Percentiles rank a stretch among this genome's conserved stretches.
Conservation (phyloP, 331 rosid genomes). For the Acacia concinna region DNA sequence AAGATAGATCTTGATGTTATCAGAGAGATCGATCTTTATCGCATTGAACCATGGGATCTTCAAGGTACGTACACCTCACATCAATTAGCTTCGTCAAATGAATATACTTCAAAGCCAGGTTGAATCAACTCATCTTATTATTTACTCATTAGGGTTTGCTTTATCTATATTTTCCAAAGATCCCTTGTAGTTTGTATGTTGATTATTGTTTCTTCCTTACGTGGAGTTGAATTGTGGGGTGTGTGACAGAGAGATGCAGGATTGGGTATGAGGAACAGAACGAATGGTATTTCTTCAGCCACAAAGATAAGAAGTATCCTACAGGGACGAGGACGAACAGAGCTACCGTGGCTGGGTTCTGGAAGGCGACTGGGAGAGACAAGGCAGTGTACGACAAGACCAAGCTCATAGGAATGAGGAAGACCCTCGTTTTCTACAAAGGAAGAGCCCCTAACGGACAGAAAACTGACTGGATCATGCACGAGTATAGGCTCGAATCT, state of each 20-base stretch:
- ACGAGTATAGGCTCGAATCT: conserved; percentile 86
- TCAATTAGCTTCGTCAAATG: neutral
- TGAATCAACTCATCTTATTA: neutral
- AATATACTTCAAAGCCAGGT: too few relatives aligned
- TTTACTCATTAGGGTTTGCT: neutral
- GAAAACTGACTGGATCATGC: conserved; percentile 97
- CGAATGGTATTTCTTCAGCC: conserved; percentile 97
- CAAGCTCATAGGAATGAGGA: conserved; percentile 91
- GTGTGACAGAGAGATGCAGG: conserved; percentile 73
- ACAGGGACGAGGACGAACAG: conserved; percentile 90
- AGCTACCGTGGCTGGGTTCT: conserved; percentile 92
- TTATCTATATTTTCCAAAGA: neutral
- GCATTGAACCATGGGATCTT: conserved; percentile 99
- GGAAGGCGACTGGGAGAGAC: conserved; percentile 99
- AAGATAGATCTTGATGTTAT: conserved; percentile 97
- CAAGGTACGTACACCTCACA: conserved; percentile 54
- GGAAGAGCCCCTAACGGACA: conserved; percentile 98
- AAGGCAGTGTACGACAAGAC: conserved; percentile 78
- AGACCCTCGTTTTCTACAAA: conserved; percentile 92
- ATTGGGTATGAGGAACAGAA: conserved; percentile 93
- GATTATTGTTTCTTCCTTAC: neutral
- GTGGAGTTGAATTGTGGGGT: neutral
- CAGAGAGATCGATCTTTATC: conserved; percentile 89
- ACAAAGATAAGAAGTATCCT: conserved; percentile 86
- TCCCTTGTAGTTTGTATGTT: neutral